Base-by-base conservation (phyloP, 768 basidiomycete genomes). In the Butyriboletus loyo region DNA sequence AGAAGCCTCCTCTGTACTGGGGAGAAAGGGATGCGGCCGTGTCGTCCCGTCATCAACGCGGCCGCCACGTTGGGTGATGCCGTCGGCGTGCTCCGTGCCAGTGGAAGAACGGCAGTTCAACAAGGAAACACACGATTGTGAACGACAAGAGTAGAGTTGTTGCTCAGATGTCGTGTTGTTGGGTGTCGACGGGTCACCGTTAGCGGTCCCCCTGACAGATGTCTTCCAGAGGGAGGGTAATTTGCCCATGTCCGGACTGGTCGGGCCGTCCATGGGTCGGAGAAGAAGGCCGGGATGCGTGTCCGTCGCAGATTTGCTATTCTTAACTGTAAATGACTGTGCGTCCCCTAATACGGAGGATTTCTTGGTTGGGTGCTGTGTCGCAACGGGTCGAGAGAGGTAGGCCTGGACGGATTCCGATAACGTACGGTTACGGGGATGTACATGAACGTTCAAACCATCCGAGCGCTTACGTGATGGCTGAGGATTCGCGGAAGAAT, bases 341-440 rank as follows among this genome's bases (percentile, higher is more conserved):
- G 39, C 4, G 14, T 35, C 35, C 51, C 40, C 8, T n/a, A 22
- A 30, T 31, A 11, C 17, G 3, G 27, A 21, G 24, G 5, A 4
- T 11, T 32, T 49, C 27, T 39, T 43, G 15, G 44, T 22, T 30
- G 39, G 34, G 37, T 40, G 50, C 49, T 54, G 54, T 19, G 38
- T 45, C 17, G 28, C 24, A 37, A 39, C 30, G 7, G 61, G 51
- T 7, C 46, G 50, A 11, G 58, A 56, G 44, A 83, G 75, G 61
- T 82, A 73, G 2, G 77, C 76, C 36, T 75, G 77, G 4, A 83
- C 73, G 14, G 79, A 75, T 49, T 79, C 75, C 38, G 71, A 67
- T 31, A 82, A 69, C 56, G 67, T 76, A 55, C 72, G 74, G 54
- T 73, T 67, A 51, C 75, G 75, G 37, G 68, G 67, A 43, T 57